Evolutionary conservation across 192 early-diverging fungal species (phyloP).

Genomic region (Diversispora eburnea): DNA sequence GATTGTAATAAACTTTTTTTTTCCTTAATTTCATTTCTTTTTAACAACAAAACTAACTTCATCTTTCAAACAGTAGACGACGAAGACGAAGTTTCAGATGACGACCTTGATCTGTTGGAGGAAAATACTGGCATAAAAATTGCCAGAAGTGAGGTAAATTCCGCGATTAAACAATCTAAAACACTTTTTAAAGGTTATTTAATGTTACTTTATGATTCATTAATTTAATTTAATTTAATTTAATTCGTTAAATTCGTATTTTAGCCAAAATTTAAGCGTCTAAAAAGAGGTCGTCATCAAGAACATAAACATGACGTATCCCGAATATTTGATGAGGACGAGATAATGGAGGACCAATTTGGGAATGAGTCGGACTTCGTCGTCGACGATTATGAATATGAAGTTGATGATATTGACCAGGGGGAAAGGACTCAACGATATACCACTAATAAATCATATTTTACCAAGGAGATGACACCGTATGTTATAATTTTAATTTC

Average conservation of each 20-base stretch:
- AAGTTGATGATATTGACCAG: slow-evolving; percentile 13
- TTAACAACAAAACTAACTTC: neutral
- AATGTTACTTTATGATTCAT: neutral
- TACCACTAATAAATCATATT: neutral
- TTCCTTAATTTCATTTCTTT: neutral
- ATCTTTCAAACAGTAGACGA: slow-evolving; percentile 3
- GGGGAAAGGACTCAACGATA: neutral
- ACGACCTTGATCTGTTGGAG: slow-evolving; percentile 87
- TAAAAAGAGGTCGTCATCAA: slow-evolving; percentile 60
- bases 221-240: neutral
- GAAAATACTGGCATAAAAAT: slow-evolving; percentile 77
- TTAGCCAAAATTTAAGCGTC: slow-evolving; percentile 59
- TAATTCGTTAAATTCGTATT: neutral
- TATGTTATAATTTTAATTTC: slow-evolving; percentile 40
- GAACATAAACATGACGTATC: neutral
- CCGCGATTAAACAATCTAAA: neutral
- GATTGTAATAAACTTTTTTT: slow-evolving; percentile 32
- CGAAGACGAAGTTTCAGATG: slow-evolving; percentile 84
- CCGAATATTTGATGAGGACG: slow-evolving; percentile 20
- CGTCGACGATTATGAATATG: slow-evolving; percentile 36
- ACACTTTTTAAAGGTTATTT: neutral
- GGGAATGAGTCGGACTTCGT: slow-evolving; percentile 3
- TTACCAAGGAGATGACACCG: neutral
- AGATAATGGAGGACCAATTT: neutral
- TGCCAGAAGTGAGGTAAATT: slow-evolving; percentile 40